Evolutionary conservation across 2,329 filamentous ascomycete species (phyloP), one percentile per base, ranked within the genome.

Genomic region (Penicillium oxalicum): DNA sequence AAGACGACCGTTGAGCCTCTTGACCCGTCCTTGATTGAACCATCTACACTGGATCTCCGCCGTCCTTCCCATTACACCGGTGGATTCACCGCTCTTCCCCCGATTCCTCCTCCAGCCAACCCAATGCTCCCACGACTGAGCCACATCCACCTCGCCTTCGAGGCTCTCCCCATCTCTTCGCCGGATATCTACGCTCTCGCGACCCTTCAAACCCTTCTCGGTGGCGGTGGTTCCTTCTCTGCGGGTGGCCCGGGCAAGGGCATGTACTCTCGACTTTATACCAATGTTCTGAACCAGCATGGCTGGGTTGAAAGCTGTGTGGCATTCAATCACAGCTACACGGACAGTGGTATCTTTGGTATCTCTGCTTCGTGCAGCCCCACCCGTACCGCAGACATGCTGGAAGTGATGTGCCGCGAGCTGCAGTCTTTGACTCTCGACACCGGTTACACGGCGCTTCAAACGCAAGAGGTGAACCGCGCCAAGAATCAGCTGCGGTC

Each of bases 181-280:
- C 83, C 88, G 9, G 91, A 97, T 67, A 96, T 98, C 62, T 98
- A 97, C 73, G 91, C 93, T 13, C 83, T 97, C 39, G 93, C 93
- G 5, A 95, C 91, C 0, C 78, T 98, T 1, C 94, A 97, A 71
- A 97, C 90, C 1, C 85, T 98, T 8, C 87, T 98, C 32, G 93
- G 93, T 49, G 93, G 93, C 41, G 93, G 93, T 42, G 93, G 93
- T 25, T 96, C 91, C 48, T 98, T 98, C 75, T 95, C 88, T 12
- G 93, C 93, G 46, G 93, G 93, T 61, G 93, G 93, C 0, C 93
- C 93, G 4, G 93, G 93, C 45, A 98, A 98, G 76, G 93, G 93
- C 68, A 98, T 98, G 93, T 97, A 97, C 77, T 95, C 88, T 34
- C 86, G 93, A 9, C 81, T 98, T 7, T 98, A 96, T 77, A 97